A percentile compares a stretch with the other conserved stretches of the same genome.
Conservation (phyloP, 139 green algal genomes). For the Trebouxia sp. region DNA sequence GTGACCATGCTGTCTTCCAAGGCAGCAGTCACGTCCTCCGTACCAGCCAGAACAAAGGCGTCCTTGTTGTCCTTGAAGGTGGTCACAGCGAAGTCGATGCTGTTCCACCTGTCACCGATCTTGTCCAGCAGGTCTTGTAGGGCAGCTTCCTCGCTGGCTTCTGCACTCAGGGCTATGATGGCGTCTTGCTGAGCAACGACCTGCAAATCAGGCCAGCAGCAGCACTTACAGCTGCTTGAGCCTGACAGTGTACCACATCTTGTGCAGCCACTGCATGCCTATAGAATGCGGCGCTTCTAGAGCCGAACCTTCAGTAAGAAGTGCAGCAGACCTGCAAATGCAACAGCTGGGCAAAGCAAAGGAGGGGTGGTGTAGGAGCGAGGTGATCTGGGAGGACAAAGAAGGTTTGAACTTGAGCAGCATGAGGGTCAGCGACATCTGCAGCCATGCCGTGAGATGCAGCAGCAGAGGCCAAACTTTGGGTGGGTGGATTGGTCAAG, state of each 20-base stretch:
- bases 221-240: background rate
- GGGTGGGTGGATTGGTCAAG: background rate
- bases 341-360: too few relatives aligned
- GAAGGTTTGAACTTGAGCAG: too few relatives aligned
- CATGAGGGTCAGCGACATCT: too few relatives aligned
- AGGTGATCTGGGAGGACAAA: too few relatives aligned
- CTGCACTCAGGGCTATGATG: constrained; percentile 62
- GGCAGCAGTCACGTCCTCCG: constrained; percentile 79
- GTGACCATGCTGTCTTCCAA: constrained; percentile 87
- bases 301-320: background rate
- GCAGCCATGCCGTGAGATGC: background rate
- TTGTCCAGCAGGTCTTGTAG: constrained; percentile 81
- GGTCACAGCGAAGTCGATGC: constrained; percentile 74
- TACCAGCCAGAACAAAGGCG: constrained; percentile 75
- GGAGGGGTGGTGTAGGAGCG: too few relatives aligned
- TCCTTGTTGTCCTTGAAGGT: constrained; percentile 90
- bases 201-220: constrained; percentile 33
- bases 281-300: too few relatives aligned
- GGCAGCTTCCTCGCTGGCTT: constrained; percentile 77
- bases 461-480: background rate
- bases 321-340: background rate
- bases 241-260: too few relatives aligned
- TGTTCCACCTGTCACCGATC: constrained; percentile 70
- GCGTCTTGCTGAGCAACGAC: constrained; percentile 62
- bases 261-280: too few relatives aligned